Conservation (phyloP, 176 grass and related monocot genomes). For the Musa itinerans region DNA sequence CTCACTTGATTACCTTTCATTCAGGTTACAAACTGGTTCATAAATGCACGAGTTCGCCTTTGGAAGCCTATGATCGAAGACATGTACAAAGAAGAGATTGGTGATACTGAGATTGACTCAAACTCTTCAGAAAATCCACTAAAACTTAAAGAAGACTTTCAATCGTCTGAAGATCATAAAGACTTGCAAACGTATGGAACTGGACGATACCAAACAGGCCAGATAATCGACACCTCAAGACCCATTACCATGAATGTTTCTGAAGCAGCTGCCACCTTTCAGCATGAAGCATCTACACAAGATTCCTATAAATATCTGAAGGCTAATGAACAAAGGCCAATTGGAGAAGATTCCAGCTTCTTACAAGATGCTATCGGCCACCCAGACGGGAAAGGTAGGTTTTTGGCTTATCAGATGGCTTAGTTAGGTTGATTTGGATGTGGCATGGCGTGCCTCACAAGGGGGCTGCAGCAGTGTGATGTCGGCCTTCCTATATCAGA, state of each 20-base stretch:
- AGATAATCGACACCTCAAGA: conserved; percentile 46
- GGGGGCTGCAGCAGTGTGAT: conserved; percentile 64
- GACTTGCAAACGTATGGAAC: conserved; percentile 38
- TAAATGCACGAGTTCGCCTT: conserved; percentile 93
- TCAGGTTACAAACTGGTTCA: conserved; percentile 99
- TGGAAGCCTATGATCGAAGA: conserved; percentile 99
- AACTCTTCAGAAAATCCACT: conserved; percentile 66
- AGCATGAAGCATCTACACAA: conserved; percentile 37
- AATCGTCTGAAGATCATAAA: conserved; percentile 53
- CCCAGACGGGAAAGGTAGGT: conserved; percentile 24
- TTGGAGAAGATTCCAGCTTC: conserved; percentile 32
- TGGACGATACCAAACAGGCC: conserved; percentile 44
- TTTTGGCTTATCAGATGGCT: conserved; percentile 57
- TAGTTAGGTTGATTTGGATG: conserved; percentile 45
- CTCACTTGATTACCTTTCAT: conserved; percentile 14
- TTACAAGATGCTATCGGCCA: conserved; percentile 38
- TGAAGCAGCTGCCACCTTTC: conserved; percentile 36
- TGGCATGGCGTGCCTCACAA: conserved; percentile 58
- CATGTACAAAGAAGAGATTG: conserved; percentile 98
- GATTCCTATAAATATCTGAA: conserved; percentile 89
- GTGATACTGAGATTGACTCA: conserved; percentile 64
- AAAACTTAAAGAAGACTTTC: conserved; percentile 43
- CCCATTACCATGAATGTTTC: conserved; percentile 27
- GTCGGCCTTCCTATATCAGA: conserved; percentile 38
- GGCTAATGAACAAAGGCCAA: conserved; percentile 54